phyloP scores from a whole-genome alignment of 306 rosid species.

The Mimosa pudica region DNA sequence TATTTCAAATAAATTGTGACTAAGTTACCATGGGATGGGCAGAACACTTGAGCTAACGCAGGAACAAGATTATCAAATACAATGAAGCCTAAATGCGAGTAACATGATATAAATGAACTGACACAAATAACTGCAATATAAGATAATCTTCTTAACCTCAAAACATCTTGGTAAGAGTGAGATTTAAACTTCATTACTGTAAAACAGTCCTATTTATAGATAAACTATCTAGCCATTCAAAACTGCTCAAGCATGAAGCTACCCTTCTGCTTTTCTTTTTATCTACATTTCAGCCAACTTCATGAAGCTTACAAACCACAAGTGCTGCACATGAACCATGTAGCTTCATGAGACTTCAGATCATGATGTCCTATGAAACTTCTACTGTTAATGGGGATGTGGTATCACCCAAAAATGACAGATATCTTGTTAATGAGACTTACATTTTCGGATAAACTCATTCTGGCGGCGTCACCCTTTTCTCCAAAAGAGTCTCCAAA shows the following conservation, averaged over 20 bases:
- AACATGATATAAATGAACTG: neutral
- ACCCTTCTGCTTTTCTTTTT: constrained; percentile 23
- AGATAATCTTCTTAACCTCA: neutral
- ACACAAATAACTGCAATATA: neutral
- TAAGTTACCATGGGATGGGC: neutral
- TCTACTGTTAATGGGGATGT: constrained; percentile 9
- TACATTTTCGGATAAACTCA: constrained; percentile 35
- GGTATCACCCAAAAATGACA: constrained; percentile 18
- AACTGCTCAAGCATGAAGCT: constrained; percentile 28
- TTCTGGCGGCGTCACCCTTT: constrained; percentile 50
- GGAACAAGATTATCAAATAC: neutral
- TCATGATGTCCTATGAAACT: constrained; percentile 24
- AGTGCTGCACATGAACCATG: neutral
- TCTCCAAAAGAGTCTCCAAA: constrained; percentile 76
- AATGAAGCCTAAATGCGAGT: neutral
- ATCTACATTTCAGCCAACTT: constrained; percentile 29
- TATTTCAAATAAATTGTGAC: no score
- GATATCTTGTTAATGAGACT: constrained; percentile 12
- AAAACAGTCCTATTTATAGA: constrained; percentile 14
- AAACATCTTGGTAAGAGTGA: neutral
- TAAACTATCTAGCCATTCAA: constrained; percentile 22
- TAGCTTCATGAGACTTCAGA: constrained; percentile 4
- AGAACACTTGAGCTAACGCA: neutral
- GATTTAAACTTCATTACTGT: constrained; percentile 9
- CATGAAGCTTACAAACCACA: constrained; percentile 8